These are phyloP conservation scores for Gynandropsis gynandra DNA, from an alignment of 345 rosid genomes.

Conservation along the genomic window DNA sequence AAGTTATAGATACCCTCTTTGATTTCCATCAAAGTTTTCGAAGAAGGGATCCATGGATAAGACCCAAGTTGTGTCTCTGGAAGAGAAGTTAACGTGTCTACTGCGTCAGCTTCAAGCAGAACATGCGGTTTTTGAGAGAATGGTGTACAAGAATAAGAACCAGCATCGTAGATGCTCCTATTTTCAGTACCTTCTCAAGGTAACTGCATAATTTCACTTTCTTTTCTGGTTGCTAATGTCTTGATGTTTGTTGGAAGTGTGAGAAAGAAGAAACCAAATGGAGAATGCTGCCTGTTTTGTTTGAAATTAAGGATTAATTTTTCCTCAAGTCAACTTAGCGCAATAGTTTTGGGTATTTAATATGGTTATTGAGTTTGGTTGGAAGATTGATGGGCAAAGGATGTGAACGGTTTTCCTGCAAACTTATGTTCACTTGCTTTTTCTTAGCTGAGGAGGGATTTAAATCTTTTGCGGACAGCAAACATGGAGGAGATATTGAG, in stretches of 20 bases:
- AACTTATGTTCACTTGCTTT: background rate
- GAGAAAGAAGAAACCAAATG: background rate
- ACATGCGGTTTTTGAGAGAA: constrained; percentile 57
- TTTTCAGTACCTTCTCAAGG: constrained; percentile 85
- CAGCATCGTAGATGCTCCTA: constrained; percentile 87
- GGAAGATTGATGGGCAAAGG: background rate
- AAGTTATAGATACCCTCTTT: no score
- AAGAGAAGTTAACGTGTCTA: constrained; percentile 53
- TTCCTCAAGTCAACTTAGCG: background rate
- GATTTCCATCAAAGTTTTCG: no score
- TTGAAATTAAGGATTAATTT: background rate
- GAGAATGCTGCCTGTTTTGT: background rate
- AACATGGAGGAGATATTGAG: constrained; percentile 51
- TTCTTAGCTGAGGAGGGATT: constrained; percentile 73
- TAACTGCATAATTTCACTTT: constrained; percentile 12
- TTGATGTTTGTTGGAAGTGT: background rate
- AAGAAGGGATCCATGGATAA: constrained; percentile 19
- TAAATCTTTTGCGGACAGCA: constrained; percentile 62
- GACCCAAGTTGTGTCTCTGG: constrained; percentile 23
- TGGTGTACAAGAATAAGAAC: constrained; percentile 85
- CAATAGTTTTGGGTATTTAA: background rate
- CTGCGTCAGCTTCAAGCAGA: constrained; percentile 49
- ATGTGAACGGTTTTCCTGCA: background rate
- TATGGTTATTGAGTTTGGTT: background rate
- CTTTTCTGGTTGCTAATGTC: background rate